Percentiles rank a stretch among this genome's conserved stretches.
Conservation (phyloP, 257 asterid species). For the Solanum peruvianum region DNA sequence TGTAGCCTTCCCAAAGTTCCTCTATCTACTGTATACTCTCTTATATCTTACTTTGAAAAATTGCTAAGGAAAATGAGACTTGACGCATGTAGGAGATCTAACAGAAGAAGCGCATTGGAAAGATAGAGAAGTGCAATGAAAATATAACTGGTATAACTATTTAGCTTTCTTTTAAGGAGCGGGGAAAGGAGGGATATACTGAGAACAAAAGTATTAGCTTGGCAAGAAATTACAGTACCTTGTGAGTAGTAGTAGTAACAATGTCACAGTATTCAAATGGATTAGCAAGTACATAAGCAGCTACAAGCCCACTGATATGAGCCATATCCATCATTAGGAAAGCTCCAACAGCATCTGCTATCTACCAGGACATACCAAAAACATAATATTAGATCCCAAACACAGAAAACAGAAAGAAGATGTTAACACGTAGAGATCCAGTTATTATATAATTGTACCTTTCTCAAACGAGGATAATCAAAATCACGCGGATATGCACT, state of each 20-base stretch:
- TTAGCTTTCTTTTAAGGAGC: not conserved
- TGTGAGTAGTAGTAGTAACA: conserved; percentile 92
- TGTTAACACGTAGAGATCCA: not conserved
- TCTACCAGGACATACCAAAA: conserved; percentile 31
- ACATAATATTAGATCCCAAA: not conserved
- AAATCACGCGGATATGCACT: conserved; percentile 94
- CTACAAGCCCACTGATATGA: conserved; percentile 92
- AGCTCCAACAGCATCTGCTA: conserved; percentile 89
- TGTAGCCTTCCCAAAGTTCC: not conserved
- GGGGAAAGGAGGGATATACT: not conserved
- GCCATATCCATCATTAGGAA: conserved; percentile 99
- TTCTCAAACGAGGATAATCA: conserved; percentile 81
- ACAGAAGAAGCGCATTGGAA: not conserved
- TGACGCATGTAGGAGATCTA: not conserved
- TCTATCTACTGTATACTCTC: not conserved
- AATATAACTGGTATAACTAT: not conserved
- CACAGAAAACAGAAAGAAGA: not conserved
- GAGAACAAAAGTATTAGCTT: conserved; percentile 10
- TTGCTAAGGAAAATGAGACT: not conserved
- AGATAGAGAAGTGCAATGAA: not conserved
- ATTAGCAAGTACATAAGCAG: conserved; percentile 86
- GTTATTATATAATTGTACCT: conserved; percentile 23
- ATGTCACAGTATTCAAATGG: conserved; percentile 94
- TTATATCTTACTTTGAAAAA: not conserved
- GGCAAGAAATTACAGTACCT: conserved; percentile 53